A percentile compares a stretch with the other conserved stretches of the same genome.
These are phyloP conservation scores for Paramecium biaurelia DNA, from an alignment of 73 alveolate species.

Conservation along the genomic window DNA sequence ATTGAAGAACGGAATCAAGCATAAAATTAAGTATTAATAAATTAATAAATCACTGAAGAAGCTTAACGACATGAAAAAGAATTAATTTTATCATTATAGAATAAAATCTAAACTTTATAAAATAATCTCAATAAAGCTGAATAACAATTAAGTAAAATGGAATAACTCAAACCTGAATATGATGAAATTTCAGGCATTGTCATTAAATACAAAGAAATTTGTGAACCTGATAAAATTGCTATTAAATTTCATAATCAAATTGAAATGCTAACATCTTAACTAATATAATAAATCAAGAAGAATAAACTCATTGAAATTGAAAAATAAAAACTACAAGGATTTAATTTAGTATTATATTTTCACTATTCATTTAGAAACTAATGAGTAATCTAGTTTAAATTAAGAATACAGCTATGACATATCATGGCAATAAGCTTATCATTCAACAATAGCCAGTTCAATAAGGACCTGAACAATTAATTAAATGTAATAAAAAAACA, in stretches of 20 bases:
- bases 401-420: slow-evolving; percentile 22
- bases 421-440: background rate
- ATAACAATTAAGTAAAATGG: background rate
- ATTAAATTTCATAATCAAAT: slow-evolving; percentile 12
- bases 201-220: slow-evolving; percentile 8
- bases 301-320: background rate
- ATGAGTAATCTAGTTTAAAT: background rate
- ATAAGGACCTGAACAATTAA: background rate
- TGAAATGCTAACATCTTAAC: background rate
- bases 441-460: background rate
- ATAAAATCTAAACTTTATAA: background rate
- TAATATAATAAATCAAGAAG: background rate
- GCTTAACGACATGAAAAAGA: slow-evolving; percentile 50
- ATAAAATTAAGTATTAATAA: slow-evolving; percentile 13
- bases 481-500: background rate
- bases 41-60: slow-evolving; percentile 48
- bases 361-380: background rate
- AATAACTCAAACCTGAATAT: slow-evolving; percentile 40
- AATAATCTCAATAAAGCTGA: slow-evolving; percentile 12
- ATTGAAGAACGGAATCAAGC: slow-evolving; percentile 41
- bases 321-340: slow-evolving; percentile 8
- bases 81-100: background rate
- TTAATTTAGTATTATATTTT: background rate
- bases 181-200: slow-evolving; percentile 49
- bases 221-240: slow-evolving; percentile 36